A percentile compares a stretch with the other conserved stretches of the same genome.
Evolutionary conservation across 2,329 filamentous ascomycete genomes (phyloP).

Genomic region (Mycosphaerella sp.): DNA sequence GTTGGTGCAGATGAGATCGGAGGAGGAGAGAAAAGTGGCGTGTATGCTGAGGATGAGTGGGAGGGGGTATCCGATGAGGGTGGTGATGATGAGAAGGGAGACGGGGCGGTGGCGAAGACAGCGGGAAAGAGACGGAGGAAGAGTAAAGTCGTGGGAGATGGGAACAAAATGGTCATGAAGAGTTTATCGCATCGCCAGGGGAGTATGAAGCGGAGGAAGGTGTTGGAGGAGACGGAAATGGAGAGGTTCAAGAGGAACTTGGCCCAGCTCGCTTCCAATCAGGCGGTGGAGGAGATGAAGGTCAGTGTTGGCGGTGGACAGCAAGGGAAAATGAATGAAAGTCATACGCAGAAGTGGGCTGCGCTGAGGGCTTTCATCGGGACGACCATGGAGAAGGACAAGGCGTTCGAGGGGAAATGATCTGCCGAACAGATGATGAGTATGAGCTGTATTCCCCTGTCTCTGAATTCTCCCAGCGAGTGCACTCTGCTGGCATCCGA

Average conservation of each 20-base stretch:
- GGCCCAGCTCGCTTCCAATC: conserved; percentile 54
- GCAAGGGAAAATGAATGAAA: conserved; percentile 31
- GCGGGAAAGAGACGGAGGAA: conserved; percentile 7
- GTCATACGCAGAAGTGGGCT: conserved; percentile 61
- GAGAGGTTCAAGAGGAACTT: conserved; percentile 78
- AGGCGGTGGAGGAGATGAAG: conserved; percentile 5
- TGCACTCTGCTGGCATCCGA: too few species aligned
- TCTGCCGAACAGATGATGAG: not conserved
- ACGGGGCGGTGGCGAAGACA: not conserved
- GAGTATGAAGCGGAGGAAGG: conserved; percentile 76
- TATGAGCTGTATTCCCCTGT: not conserved
- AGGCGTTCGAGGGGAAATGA: conserved; percentile 52
- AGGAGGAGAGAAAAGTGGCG: conserved; percentile 8
- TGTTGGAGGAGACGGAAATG: conserved; percentile 71
- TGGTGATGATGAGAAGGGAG: not conserved
- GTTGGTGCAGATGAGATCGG: conserved; percentile 22
- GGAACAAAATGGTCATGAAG: conserved; percentile 64
- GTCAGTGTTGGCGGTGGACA: conserved; percentile 18
- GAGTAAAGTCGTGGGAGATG: conserved; percentile 30
- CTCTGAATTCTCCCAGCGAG: not conserved
- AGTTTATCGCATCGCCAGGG: conserved; percentile 70
- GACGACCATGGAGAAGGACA: conserved; percentile 81
- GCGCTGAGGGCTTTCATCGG: conserved; percentile 78
- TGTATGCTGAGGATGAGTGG: conserved; percentile 8
- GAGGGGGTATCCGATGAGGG: conserved; percentile 18